Evolutionary conservation across 2,329 filamentous ascomycete genomes (phyloP).

Genomic region (Sporothrix luriei): DNA sequence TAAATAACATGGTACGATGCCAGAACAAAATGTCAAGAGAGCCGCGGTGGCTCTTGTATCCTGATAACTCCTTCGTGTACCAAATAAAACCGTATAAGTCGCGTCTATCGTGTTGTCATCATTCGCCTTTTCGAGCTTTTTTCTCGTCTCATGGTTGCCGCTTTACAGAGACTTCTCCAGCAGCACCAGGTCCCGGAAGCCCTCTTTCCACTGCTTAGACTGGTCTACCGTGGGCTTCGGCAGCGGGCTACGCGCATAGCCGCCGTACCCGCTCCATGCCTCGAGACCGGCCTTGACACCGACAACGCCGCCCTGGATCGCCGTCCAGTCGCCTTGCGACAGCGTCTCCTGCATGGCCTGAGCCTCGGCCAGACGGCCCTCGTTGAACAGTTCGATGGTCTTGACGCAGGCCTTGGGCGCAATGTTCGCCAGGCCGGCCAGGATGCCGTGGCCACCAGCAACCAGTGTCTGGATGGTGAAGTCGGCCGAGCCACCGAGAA

Average conservation of each 20-base stretch:
- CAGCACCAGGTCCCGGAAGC: slow-evolving; percentile 55
- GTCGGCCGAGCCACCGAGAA: slow-evolving; percentile 72
- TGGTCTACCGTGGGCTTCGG: slow-evolving; percentile 56
- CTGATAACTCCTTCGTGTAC: slow-evolving; percentile 10
- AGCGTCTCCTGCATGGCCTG: slow-evolving; percentile 66
- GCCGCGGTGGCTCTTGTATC: slow-evolving; percentile 15
- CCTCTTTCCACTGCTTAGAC: slow-evolving; percentile 56
- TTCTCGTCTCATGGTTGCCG: neutral
- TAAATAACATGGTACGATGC: neutral
- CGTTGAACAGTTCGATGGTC: slow-evolving; percentile 61
- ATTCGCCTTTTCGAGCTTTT: too few species aligned
- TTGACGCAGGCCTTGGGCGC: slow-evolving; percentile 66
- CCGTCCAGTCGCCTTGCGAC: slow-evolving; percentile 70
- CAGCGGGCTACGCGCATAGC: slow-evolving; percentile 52
- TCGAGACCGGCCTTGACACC: slow-evolving; percentile 70
- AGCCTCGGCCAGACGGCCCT: slow-evolving; percentile 62
- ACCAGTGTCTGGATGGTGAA: slow-evolving; percentile 70
- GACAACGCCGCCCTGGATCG: slow-evolving; percentile 71
- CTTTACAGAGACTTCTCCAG: slow-evolving; percentile 54
- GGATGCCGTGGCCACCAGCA: slow-evolving; percentile 69
- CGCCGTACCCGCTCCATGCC: slow-evolving; percentile 69
- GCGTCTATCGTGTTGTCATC: slow-evolving; percentile 12
- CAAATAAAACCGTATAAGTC: neutral
- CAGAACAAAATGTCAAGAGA: slow-evolving; percentile 5
- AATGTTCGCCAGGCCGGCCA: slow-evolving; percentile 72